These are phyloP conservation scores for Allium fistulosum DNA, from an alignment of 106 monocot species.

Conservation along the genomic window DNA sequence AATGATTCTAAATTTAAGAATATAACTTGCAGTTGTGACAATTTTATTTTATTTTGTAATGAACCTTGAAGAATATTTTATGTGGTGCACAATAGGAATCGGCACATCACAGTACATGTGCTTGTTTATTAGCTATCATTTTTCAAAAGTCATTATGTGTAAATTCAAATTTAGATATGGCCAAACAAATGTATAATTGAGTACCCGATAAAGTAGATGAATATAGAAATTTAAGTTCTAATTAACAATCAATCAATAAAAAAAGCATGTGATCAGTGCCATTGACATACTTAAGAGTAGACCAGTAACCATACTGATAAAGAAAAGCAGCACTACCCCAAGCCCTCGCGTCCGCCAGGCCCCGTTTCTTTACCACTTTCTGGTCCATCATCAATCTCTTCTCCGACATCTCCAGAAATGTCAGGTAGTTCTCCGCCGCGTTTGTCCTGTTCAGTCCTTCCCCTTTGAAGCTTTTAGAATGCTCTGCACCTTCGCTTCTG, in stretches of 20 bases:
- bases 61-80: too few relatives aligned
- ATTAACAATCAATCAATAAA: not conserved
- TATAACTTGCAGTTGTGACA: too few relatives aligned
- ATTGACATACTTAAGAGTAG: constrained; percentile 63
- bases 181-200: too few relatives aligned
- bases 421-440: constrained; percentile 61
- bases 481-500: constrained; percentile 15
- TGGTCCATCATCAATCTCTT: constrained; percentile 31
- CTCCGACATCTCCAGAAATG: constrained; percentile 35
- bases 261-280: constrained; percentile 21
- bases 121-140: too few relatives aligned
- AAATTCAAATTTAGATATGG: too few relatives aligned
- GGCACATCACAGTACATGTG: too few relatives aligned
- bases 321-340: constrained; percentile 54
- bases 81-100: too few relatives aligned
- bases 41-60: too few relatives aligned
- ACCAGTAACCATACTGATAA: constrained; percentile 76
- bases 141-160: too few relatives aligned
- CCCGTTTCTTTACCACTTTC: not conserved
- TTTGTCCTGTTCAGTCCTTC: constrained; percentile 34
- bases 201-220: too few relatives aligned
- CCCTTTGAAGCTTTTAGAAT: constrained; percentile 37
- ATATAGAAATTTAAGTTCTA: too few relatives aligned
- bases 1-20: too few relatives aligned
- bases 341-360: constrained; percentile 21